Conservation (phyloP, 805 yeast genomes). For the Starmerella gropengiesseri region DNA sequence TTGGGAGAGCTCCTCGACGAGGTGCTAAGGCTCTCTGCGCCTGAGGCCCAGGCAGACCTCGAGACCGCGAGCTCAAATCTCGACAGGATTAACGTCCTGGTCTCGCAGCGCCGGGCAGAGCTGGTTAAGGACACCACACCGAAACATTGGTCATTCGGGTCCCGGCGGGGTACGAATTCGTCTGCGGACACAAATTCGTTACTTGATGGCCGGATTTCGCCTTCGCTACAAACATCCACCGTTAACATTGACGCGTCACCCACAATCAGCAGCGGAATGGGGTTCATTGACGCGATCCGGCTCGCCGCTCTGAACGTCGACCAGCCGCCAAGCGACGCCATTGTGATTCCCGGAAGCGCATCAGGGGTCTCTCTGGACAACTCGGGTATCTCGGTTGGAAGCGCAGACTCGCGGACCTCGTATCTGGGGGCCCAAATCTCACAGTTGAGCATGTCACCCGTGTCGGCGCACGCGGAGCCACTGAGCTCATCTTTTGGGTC, state of each 20-base stretch:
- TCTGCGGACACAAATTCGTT: background rate
- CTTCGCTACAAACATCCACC: conserved; percentile 7
- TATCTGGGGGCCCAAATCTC: background rate
- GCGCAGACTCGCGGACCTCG: background rate
- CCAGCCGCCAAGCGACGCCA: background rate
- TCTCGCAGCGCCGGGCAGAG: background rate
- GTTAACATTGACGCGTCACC: conserved; percentile 9
- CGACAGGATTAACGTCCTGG: background rate
- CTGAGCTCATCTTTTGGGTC: background rate
- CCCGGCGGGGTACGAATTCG: background rate
- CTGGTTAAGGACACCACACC: background rate
- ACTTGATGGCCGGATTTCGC: background rate
- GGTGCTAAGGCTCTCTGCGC: background rate
- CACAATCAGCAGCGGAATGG: background rate
- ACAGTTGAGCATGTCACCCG: background rate
- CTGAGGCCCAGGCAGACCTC: background rate
- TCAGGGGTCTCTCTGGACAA: background rate
- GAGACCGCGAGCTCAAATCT: background rate
- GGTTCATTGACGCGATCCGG: conserved; percentile 16
- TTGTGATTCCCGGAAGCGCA: background rate
- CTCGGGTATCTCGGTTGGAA: background rate
- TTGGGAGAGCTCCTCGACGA: conserved; percentile 3
- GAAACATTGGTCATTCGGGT: background rate
- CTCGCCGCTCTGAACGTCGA: conserved; percentile 10
- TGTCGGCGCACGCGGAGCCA: background rate